Evolutionary conservation across 2,329 filamentous ascomycete species (phyloP), one percentile per base, ranked within the genome.

Genomic region (Colletotrichum echinochloae): DNA sequence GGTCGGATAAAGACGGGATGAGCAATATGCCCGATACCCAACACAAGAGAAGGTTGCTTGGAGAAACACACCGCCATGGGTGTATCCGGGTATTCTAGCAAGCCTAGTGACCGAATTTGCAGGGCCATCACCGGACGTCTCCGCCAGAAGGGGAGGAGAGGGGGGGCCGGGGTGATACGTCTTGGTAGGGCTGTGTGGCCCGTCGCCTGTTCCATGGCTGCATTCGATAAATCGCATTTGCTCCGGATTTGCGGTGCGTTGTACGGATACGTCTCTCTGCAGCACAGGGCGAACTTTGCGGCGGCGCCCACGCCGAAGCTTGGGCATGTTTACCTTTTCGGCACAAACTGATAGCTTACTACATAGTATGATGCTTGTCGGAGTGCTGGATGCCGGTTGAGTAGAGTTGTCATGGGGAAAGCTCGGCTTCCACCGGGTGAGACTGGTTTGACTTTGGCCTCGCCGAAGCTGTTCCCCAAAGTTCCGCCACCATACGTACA

Each of bases 241-340:
- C 66, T 66, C 57, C 57, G 46, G 67, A 70, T 67, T 57, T 62
- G 16, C 57, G 30, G 64, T 70, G 63, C 64, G 59, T 66, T 23
- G 33, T 48, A 48, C 23, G 12, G 5, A 16, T 7, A 14, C 6
- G 2, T 26, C 5, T 39, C 37, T 12, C 20, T 30, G 52, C 35
- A 7, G 37, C 37, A 55, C 14, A 65, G 33, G 44, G 49, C 41
- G 65, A 69, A 28, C 26, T 54, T 55, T 39, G 52, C 52, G 33
- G 12, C 52, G 33, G 12, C 33, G 8, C 49, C 6, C 41, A 26
- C 33, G 20, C 28, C n/a, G 41, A 49, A 52, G 46, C n/a, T 49
- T 41, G 35, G 33, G 46, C 5, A 33, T n/a, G 16, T 20, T 51
- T 51, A 28, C 20, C 44, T 61, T 23, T 35, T 44, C 8, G 23